These are phyloP conservation scores for Magnaporthiopsis rhizophila DNA, from an alignment of 2,329 filamentous ascomycete genomes.

Conservation along the genomic window DNA sequence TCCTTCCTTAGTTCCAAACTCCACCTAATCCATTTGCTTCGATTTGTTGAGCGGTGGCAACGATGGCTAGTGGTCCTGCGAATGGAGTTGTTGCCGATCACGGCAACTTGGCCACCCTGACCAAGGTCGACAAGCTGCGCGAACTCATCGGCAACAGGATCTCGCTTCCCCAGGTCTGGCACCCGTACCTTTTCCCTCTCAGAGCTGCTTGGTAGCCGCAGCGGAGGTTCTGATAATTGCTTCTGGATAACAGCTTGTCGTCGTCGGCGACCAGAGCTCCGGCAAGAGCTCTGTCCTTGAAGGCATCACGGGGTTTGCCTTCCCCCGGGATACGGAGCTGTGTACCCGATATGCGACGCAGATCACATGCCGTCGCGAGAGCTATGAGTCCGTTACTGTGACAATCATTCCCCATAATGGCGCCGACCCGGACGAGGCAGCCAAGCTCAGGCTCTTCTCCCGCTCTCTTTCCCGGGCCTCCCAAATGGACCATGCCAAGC, in stretches of 20 bases:
- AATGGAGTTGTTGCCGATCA: not conserved
- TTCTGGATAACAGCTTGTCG: conserved; percentile 46
- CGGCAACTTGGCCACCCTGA: conserved; percentile 15
- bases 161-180: conserved; percentile 15
- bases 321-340: conserved; percentile 34
- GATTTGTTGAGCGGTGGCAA: no score
- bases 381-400: conserved; percentile 25
- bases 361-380: conserved; percentile 34
- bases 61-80: no score
- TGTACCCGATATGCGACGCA: conserved; percentile 43
- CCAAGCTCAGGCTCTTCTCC: conserved; percentile 11
- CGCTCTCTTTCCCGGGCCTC: conserved; percentile 7
- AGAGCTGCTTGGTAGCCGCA: no score
- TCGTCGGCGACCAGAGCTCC: conserved; percentile 78
- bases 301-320: conserved; percentile 43
- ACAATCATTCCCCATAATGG: conserved; percentile 30
- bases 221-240: no score
- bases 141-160: conserved; percentile 18
- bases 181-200: no score
- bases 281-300: conserved; percentile 82
- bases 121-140: conserved; percentile 20
- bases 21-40: no score
- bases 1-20: no score
- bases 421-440: conserved; percentile 10
- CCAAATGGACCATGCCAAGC: not conserved